Conservation (phyloP, 495 filamentous ascomycete genomes). For the Neurospora terricola region DNA sequence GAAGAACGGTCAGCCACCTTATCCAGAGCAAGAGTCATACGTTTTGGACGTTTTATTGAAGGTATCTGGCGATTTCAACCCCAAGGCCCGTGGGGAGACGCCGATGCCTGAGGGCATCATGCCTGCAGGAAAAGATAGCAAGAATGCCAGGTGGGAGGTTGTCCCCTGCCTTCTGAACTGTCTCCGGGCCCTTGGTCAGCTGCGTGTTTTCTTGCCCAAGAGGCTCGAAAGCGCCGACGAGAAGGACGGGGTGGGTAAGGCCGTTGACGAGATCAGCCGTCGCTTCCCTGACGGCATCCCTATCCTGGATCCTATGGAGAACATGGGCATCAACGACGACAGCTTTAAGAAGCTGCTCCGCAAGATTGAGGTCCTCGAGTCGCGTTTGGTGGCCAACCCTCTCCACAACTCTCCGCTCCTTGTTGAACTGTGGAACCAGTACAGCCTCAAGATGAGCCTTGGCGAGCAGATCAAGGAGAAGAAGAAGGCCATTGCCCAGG, state of each 20-base stretch:
- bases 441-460: constrained; percentile 68
- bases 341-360: constrained; percentile 85
- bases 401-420: constrained; percentile 82
- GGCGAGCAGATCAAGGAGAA: constrained; percentile 67
- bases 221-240: constrained; percentile 54
- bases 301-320: constrained; percentile 81
- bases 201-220: constrained; percentile 70
- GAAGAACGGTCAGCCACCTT: constrained; percentile 52
- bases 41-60: constrained; percentile 73
- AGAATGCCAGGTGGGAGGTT: constrained; percentile 57
- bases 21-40: constrained; percentile 60
- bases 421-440: constrained; percentile 71
- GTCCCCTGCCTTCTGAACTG: constrained; percentile 80
- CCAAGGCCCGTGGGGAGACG: constrained; percentile 17
- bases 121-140: constrained; percentile 9
- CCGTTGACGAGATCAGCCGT: constrained; percentile 62
- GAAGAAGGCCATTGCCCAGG: constrained; percentile 77
- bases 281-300: constrained; percentile 92
- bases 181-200: constrained; percentile 63
- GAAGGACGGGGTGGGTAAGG: constrained; percentile 49
- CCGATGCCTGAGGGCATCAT: constrained; percentile 26
- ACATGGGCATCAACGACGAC: constrained; percentile 87
- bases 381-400: constrained; percentile 77
- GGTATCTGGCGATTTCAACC: constrained; percentile 46
- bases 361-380: constrained; percentile 95